Percentiles rank a stretch among this genome's conserved stretches.
These are phyloP conservation scores for Agaricus blazei DNA, from an alignment of 768 basidiomycete genomes.

Conservation along the genomic window DNA sequence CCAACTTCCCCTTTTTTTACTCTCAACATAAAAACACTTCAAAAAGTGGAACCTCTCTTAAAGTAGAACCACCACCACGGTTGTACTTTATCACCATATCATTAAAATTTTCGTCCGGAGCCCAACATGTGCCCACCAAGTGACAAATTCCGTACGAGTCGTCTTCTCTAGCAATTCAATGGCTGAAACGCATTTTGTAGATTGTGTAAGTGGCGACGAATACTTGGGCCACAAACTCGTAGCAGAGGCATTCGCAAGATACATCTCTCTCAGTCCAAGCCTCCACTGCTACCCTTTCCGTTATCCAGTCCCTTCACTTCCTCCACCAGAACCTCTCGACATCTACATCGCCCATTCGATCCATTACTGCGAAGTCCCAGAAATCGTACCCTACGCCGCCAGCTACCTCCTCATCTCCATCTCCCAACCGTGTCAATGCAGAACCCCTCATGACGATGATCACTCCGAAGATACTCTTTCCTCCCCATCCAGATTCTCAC, in stretches of 20 bases:
- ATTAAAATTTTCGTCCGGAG: no score
- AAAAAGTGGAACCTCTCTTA: no score
- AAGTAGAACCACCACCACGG: no score
- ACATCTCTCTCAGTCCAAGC: neutral
- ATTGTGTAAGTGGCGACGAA: neutral
- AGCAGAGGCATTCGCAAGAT: neutral
- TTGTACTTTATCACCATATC: no score
- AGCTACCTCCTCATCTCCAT: neutral
- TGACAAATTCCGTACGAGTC: no score
- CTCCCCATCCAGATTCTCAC: neutral
- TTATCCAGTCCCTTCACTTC: neutral
- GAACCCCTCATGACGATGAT: neutral
- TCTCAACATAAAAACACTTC: no score
- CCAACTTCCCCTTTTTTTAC: no score
- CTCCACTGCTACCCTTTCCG: neutral
- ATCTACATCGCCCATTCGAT: neutral
- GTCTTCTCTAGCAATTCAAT: no score
- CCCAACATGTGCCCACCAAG: no score
- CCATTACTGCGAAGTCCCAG: neutral
- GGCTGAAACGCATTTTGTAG: neutral
- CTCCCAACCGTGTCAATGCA: neutral
- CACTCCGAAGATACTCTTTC: neutral
- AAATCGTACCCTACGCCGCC: neutral
- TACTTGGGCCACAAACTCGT: neutral
- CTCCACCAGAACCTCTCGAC: neutral